A percentile compares a stretch with the other conserved stretches of the same genome.
Evolutionary conservation across 2,329 filamentous ascomycete genomes (phyloP).

Genomic region (Fusarium citri): DNA sequence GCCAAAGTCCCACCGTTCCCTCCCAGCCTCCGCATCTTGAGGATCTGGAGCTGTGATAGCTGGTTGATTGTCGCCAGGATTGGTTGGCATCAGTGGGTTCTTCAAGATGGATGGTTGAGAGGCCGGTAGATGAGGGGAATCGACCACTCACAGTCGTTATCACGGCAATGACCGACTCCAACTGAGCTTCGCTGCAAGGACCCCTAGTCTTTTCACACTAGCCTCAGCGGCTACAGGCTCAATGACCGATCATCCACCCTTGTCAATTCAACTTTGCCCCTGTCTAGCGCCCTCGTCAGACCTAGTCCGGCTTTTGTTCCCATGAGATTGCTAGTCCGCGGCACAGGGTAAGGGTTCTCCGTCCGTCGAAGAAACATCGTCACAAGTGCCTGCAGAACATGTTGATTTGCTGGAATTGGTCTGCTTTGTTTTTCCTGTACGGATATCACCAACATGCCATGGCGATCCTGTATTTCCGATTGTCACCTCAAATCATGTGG

Average conservation of each 20-base stretch:
- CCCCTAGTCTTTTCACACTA: conserved; percentile 16
- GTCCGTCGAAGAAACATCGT: conserved; percentile 1
- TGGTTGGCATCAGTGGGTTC: not conserved
- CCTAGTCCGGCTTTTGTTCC: not conserved
- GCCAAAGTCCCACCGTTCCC: not conserved
- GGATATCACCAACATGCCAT: not conserved
- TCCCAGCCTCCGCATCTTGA: not conserved
- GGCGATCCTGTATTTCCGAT: not conserved
- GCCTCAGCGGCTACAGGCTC: conserved; percentile 19
- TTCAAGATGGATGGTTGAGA: not conserved
- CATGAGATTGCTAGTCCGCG: not conserved
- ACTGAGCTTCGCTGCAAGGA: conserved; percentile 12
- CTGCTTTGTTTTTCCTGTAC: not conserved
- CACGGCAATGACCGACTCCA: conserved; percentile 10
- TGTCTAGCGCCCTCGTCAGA: conserved; percentile 3
- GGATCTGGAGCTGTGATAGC: not conserved
- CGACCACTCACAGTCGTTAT: conserved; percentile 18
- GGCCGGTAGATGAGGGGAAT: conserved; percentile 8
- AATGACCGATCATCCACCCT: not conserved
- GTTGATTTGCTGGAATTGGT: not conserved
- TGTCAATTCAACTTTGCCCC: not conserved
- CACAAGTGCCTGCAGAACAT: conserved; percentile 4
- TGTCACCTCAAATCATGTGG: not conserved
- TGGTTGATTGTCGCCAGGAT: not conserved
- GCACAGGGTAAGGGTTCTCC: not conserved